Base-by-base conservation (phyloP, 1,284 basidiomycete genomes). In the Gomphus sp. region DNA sequence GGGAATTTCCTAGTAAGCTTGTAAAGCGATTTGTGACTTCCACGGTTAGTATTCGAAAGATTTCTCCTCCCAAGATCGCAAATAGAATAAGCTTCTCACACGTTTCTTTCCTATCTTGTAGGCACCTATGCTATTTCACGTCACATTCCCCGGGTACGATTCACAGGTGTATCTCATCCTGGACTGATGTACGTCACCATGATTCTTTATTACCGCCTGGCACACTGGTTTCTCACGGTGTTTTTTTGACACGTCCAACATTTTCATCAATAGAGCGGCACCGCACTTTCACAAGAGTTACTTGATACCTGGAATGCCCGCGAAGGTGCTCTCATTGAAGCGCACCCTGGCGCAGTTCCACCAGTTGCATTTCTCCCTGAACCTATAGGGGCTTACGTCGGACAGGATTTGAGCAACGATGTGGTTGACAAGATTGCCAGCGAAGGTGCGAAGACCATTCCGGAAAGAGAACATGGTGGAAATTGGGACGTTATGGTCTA, bases 21-120 rank as follows among this genome's bases (percentile, higher is more conserved):
- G 81, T 57, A 91, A 91, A 66, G 86, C 87, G 4, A 87, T 91
- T 60, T 91, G 88, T 88, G 88, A 90, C 68, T 79, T 90, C 63
- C 75, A 88, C 64, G 83, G 83, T 77, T 60, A 37, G 61, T 25
- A 2, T 49, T n/a, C n/a, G 36, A 25, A 31, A 25, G 47, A 22
- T 31, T 52, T 51, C 16, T 12, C 25, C n/a, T 33, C 11, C 2
- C 50, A 45, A 6, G 7, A 41, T n/a, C 16, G 39, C 16, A 41
- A 4, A 8, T 1, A 45, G 12, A 11, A 55, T 57, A 47, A n/a
- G n/a, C 62, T 31, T 50, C 41, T 58, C 48, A 22, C 44, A 45
- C 44, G 44, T 45, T 45, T 45, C 10, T 11, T 41, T 41, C 39
- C 22, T 22, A 6, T 65, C 44, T 36, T 49, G 5, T 55, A 81